Evolutionary conservation across 371 early-diverging fungal species (phyloP).

Genomic region (Capillidium heterosporum): DNA sequence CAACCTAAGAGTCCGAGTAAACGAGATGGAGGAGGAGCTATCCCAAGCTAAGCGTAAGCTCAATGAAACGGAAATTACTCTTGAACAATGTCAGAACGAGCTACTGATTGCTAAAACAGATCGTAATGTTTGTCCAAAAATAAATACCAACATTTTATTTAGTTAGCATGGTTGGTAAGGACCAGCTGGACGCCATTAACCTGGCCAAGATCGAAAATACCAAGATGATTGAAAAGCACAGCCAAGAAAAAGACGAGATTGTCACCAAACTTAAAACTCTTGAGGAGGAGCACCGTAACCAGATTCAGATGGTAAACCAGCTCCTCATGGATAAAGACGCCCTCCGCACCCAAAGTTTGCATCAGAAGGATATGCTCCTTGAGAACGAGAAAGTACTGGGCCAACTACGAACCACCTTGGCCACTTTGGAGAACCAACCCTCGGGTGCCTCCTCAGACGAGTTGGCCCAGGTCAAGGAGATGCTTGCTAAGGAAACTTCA

Average conservation of each 20-base stretch:
- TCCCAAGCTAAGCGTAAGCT: slow-evolving; percentile 18
- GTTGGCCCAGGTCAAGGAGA: slow-evolving; percentile 24
- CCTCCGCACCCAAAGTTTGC: slow-evolving; percentile 30
- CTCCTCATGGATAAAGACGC: slow-evolving; percentile 41
- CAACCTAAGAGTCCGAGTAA: slow-evolving; percentile 13
- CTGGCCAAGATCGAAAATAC: slow-evolving; percentile 15
- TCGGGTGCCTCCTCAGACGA: slow-evolving; percentile 32
- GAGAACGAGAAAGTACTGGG: slow-evolving; percentile 34
- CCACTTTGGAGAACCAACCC: slow-evolving; percentile 32
- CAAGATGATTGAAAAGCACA: slow-evolving; percentile 12
- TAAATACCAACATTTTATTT: slow-evolving; percentile 8
- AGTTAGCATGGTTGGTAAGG: slow-evolving; percentile 11
- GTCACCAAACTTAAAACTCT: slow-evolving; percentile 24
- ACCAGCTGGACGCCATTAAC: slow-evolving; percentile 11
- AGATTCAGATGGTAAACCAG: slow-evolving; percentile 40
- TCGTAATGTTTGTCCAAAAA: slow-evolving; percentile 9
- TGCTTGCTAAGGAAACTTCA: slow-evolving; percentile 22
- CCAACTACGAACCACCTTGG: slow-evolving; percentile 43
- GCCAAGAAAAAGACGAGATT: slow-evolving; percentile 20
- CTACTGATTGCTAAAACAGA: slow-evolving; percentile 16
- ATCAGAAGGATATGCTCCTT: slow-evolving; percentile 27
- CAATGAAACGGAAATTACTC: slow-evolving; percentile 17
- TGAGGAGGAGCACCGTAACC: slow-evolving; percentile 36
- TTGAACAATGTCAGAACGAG: slow-evolving; percentile 19
- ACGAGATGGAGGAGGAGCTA: slow-evolving; percentile 20